These are phyloP conservation scores for Diaporthe australafricana DNA, from an alignment of 2,329 filamentous ascomycete genomes.

Conservation along the genomic window DNA sequence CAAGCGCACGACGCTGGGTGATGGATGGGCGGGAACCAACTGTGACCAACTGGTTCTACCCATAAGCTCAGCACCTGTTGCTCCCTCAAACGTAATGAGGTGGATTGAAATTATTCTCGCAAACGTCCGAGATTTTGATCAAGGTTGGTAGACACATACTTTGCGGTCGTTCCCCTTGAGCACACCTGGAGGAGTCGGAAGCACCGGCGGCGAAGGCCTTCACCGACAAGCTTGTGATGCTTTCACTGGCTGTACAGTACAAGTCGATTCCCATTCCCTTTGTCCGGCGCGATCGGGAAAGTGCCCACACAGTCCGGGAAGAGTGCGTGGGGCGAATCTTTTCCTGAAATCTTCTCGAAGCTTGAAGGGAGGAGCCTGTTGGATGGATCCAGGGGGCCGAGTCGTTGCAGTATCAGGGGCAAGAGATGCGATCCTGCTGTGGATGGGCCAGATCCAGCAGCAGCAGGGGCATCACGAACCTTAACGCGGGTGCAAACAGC, in stretches of 20 bases:
- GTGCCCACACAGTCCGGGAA: constrained; percentile 33
- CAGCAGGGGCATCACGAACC: constrained; percentile 21
- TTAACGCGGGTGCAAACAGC: constrained; percentile 35
- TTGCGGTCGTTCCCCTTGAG: not conserved
- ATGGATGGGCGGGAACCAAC: not conserved
- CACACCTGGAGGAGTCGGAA: not conserved
- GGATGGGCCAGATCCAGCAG: constrained; percentile 26
- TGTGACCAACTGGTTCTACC: not conserved
- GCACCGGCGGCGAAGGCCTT: constrained; percentile 10
- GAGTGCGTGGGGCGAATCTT: constrained; percentile 32
- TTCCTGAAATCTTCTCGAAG: constrained; percentile 38
- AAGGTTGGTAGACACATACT: not conserved
- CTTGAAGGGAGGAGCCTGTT: constrained; percentile 28
- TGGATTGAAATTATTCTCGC: not conserved
- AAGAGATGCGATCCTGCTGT: constrained; percentile 27
- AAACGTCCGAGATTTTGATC: not conserved
- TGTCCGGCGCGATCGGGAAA: constrained; percentile 29
- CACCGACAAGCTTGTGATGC: constrained; percentile 20
- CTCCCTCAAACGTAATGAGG: not conserved
- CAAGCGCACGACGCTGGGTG: constrained; percentile 8
- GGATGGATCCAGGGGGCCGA: constrained; percentile 21
- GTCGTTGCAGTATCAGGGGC: constrained; percentile 29
- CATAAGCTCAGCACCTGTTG: constrained; percentile 2
- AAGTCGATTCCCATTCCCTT: not conserved
- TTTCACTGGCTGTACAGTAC: constrained; percentile 1